Conservation (phyloP, 371 early-diverging fungal genomes). For the Zopfochytrium polystomum region DNA sequence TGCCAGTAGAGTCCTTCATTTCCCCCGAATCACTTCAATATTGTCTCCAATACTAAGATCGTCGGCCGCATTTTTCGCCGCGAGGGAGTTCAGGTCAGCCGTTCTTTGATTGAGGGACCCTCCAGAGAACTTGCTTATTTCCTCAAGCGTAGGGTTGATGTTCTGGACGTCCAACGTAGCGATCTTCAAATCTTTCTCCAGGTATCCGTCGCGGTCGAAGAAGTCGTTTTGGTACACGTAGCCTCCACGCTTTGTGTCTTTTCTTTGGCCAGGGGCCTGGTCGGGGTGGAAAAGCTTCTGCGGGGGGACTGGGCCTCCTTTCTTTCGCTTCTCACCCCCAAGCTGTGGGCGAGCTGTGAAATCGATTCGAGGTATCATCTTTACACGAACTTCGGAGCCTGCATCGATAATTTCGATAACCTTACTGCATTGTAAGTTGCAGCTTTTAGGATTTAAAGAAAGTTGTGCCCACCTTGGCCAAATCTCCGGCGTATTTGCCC, state of each 20-base stretch:
- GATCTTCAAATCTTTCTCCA: conserved; percentile 85
- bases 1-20: conserved; percentile 77
- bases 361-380: conserved; percentile 87
- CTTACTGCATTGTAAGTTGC: conserved; percentile 5
- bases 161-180: conserved; percentile 69
- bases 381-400: conserved; percentile 75
- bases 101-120: conserved; percentile 25
- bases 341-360: conserved; percentile 33
- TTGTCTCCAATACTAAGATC: conserved; percentile 80
- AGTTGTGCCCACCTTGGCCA: conserved; percentile 72
- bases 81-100: conserved; percentile 27
- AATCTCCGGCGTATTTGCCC: conserved; percentile 95
- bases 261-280: conserved; percentile 35
- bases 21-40: conserved; percentile 90
- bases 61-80: conserved; percentile 5
- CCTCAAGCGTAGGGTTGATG: conserved; percentile 89
- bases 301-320: conserved; percentile 35
- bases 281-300: conserved; percentile 72
- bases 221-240: conserved; percentile 77
- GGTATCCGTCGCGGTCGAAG: conserved; percentile 80
- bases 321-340: conserved; percentile 55
- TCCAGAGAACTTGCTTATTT: conserved; percentile 78
- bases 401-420: conserved; percentile 69
- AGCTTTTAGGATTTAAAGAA: neutral
- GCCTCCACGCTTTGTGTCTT: conserved; percentile 45